Evolutionary conservation across 768 basidiomycete species (phyloP).

Genomic region (Phylloporus scabripes): DNA sequence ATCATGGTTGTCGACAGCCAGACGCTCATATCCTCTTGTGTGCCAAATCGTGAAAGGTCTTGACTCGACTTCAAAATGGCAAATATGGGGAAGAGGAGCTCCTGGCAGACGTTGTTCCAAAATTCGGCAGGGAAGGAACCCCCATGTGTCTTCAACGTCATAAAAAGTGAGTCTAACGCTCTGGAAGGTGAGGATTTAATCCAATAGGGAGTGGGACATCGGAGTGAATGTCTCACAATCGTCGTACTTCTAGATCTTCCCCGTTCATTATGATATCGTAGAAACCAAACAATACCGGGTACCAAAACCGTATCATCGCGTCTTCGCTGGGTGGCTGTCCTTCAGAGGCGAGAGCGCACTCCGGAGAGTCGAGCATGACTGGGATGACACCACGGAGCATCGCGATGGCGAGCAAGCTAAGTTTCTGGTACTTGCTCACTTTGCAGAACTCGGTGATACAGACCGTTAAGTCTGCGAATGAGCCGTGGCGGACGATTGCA

Average conservation of each 20-base stretch:
- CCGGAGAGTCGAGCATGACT: constrained; percentile 81
- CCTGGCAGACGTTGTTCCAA: constrained; percentile 97
- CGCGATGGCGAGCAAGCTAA: constrained; percentile 90
- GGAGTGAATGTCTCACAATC: constrained; percentile 61
- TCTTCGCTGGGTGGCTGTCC: constrained; percentile 55
- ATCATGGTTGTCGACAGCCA: constrained; percentile 99
- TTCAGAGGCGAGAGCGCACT: constrained; percentile 43
- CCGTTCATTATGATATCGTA: constrained; percentile 99
- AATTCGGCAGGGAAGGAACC: constrained; percentile 81
- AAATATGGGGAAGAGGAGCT: constrained; percentile 97
- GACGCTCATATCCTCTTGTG: constrained; percentile 98
- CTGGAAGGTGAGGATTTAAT: constrained; percentile 37
- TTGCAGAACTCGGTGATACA: constrained; percentile 99
- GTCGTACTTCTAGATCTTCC: constrained; percentile 94
- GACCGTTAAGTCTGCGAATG: constrained; percentile 92
- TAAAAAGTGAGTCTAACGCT: constrained; percentile 94
- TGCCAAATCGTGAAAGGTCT: constrained; percentile 88
- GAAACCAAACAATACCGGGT: constrained; percentile 94
- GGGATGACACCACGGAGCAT: constrained; percentile 94
- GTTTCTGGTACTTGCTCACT: constrained; percentile 98
- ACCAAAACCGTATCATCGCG: constrained; percentile 95
- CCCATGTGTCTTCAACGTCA: constrained; percentile 88
- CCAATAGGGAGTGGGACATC: constrained; percentile 1
- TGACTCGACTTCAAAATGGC: constrained; percentile 90
- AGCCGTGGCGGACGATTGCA: constrained; percentile 87